A percentile compares a stretch with the other conserved stretches of the same genome.
These are phyloP conservation scores for Globisporangium nodosum DNA, from an alignment of 352 stramenopile genomes.

Conservation along the genomic window DNA sequence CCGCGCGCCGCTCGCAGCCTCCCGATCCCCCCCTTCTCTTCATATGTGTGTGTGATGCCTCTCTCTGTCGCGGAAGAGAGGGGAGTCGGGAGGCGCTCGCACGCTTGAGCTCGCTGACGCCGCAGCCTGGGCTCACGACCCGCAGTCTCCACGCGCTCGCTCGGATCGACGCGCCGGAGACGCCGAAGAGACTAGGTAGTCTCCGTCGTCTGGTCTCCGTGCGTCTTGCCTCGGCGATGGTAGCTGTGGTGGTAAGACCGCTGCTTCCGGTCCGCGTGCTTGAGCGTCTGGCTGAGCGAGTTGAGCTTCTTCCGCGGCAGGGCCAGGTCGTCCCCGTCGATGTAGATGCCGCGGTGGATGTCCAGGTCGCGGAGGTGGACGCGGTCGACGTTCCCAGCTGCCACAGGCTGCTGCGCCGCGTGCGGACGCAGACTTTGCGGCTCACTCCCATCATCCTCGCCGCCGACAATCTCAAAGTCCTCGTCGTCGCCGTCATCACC, in stretches of 20 bases:
- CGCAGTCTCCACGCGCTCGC: too few relatives aligned
- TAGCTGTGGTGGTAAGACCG: constrained; percentile 28
- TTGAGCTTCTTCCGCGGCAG: constrained; percentile 38
- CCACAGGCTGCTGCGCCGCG: constrained; percentile 12
- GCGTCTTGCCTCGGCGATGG: constrained; percentile 15
- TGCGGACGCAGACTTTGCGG: constrained; percentile 2
- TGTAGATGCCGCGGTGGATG: constrained; percentile 29
- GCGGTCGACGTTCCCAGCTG: constrained; percentile 18
- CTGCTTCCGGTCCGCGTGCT: constrained; percentile 39
- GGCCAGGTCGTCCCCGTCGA: constrained; percentile 22
- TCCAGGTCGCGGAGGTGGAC: constrained; percentile 26
- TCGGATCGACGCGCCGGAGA: neutral
- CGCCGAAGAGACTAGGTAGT: neutral
- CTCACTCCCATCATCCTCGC: neutral
- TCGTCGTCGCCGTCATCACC: neutral
- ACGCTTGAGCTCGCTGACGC: neutral
- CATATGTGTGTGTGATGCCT: neutral
- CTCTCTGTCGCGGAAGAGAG: neutral
- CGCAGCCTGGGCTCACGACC: neutral
- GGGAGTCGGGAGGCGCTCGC: neutral
- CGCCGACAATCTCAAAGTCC: neutral
- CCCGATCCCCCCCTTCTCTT: neutral
- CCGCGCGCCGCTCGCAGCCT: neutral
- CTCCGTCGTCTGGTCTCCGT: constrained; percentile 14
- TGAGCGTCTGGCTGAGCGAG: constrained; percentile 29